A percentile compares a stretch with the other conserved stretches of the same genome.
phyloP scores from a whole-genome alignment of 176 grass and related monocot species.

The Oryza meridionalis region DNA sequence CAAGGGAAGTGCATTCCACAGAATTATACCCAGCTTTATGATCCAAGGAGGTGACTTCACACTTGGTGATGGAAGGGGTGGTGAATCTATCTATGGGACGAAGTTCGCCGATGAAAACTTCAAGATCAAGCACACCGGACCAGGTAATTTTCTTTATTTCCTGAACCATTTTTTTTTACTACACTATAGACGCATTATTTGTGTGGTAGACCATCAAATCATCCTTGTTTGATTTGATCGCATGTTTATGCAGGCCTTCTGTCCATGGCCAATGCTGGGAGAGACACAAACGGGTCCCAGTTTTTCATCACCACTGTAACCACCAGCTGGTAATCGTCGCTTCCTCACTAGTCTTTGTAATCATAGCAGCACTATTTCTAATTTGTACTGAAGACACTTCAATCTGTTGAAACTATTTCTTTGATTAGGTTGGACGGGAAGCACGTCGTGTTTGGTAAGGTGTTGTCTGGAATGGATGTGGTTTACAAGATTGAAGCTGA shows the following conservation, averaged over 20 bases:
- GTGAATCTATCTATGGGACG: slow-evolving; percentile 88
- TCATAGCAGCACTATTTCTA: neutral
- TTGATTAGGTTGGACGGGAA: slow-evolving; percentile 87
- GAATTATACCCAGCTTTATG: slow-evolving; percentile 99
- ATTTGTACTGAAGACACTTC: neutral
- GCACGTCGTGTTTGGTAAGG: slow-evolving; percentile 97
- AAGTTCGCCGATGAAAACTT: slow-evolving; percentile 98
- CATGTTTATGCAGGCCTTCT: slow-evolving; percentile 54
- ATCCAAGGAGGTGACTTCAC: slow-evolving; percentile 99
- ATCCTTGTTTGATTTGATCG: slow-evolving; percentile 1
- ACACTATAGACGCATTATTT: neutral
- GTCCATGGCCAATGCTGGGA: slow-evolving; percentile 98
- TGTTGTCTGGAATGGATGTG: slow-evolving; percentile 97
- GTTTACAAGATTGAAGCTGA: slow-evolving; percentile 97
- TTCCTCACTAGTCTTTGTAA: neutral
- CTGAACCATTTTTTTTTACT: neutral
- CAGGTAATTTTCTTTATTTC: slow-evolving; percentile 45
- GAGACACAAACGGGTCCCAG: slow-evolving; percentile 90
- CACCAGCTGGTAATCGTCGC: slow-evolving; percentile 73
- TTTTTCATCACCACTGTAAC: slow-evolving; percentile 99
- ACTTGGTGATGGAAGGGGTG: slow-evolving; percentile 89
- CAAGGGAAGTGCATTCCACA: slow-evolving; percentile 93
- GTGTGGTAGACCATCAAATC: neutral
- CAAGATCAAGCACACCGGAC: slow-evolving; percentile 97
- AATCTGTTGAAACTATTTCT: neutral